Evolutionary conservation across 2,329 filamentous ascomycete species (phyloP).

Genomic region (Nemania sp.): DNA sequence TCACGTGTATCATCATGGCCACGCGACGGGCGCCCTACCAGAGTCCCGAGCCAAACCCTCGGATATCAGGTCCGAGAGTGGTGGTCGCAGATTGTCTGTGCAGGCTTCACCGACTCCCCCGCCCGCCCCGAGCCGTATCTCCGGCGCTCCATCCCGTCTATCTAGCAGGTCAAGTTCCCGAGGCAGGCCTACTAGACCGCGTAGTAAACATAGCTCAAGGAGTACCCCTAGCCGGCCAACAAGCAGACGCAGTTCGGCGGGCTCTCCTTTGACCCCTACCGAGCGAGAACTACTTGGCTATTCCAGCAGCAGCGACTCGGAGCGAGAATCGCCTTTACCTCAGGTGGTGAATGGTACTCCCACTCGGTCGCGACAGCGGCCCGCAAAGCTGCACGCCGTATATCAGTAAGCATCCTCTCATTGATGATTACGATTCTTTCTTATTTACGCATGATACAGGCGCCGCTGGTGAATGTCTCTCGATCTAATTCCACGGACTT

Average conservation of each 20-base stretch:
- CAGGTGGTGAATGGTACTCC: slow-evolving; percentile 23
- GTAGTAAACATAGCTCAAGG: slow-evolving; percentile 21
- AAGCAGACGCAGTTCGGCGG: slow-evolving; percentile 25
- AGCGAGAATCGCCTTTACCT: slow-evolving; percentile 29
- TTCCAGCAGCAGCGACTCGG: slow-evolving; percentile 32
- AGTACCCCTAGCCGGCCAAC: slow-evolving; percentile 15
- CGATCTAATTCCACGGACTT: neutral
- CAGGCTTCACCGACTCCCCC: slow-evolving; percentile 17
- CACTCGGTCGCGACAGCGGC: slow-evolving; percentile 31
- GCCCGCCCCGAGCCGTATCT: neutral
- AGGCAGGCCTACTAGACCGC: slow-evolving; percentile 18
- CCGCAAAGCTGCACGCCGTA: slow-evolving; percentile 33
- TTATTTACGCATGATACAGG: slow-evolving; percentile 28
- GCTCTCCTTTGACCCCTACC: slow-evolving; percentile 39
- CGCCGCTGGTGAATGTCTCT: slow-evolving; percentile 33
- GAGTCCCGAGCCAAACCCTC: neutral
- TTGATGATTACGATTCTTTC: neutral
- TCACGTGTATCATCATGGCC: neutral
- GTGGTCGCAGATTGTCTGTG: neutral
- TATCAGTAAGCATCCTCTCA: slow-evolving; percentile 33
- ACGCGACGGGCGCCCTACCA: neutral
- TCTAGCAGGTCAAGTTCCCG: slow-evolving; percentile 12
- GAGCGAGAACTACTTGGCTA: slow-evolving; percentile 40
- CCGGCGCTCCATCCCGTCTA: slow-evolving; percentile 7
- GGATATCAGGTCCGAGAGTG: neutral